These are phyloP conservation scores for Clonostachys rosea DNA, from an alignment of 2,329 filamentous ascomycete genomes.

Conservation along the genomic window DNA sequence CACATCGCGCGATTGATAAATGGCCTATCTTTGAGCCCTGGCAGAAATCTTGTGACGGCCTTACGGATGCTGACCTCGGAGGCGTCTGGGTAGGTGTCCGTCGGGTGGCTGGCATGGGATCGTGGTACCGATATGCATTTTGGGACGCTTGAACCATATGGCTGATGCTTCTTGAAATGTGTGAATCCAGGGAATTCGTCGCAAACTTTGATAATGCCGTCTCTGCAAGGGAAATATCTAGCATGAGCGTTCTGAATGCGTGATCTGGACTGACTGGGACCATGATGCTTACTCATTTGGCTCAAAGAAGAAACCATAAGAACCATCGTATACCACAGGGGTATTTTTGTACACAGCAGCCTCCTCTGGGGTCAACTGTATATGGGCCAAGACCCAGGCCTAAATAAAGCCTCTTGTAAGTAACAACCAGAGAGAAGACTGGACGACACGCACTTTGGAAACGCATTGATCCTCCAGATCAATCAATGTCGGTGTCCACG, in stretches of 20 bases:
- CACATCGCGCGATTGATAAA: constrained; percentile 23
- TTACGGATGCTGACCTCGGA: constrained; percentile 20
- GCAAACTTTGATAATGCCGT: constrained; percentile 28
- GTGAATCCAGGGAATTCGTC: constrained; percentile 33
- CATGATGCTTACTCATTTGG: constrained; percentile 24
- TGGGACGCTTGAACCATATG: constrained; percentile 18
- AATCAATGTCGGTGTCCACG: constrained; percentile 21
- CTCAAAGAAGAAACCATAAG: constrained; percentile 44
- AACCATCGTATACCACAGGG: constrained; percentile 39
- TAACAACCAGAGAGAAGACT: neutral
- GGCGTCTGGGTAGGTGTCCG: constrained; percentile 25
- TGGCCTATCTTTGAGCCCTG: constrained; percentile 16
- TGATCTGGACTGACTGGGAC: neutral
- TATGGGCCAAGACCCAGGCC: constrained; percentile 41
- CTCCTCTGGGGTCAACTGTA: constrained; percentile 32
- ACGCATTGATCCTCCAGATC: constrained; percentile 29
- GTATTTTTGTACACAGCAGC: constrained; percentile 29
- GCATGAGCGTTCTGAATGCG: no score
- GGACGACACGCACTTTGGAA: constrained; percentile 17
- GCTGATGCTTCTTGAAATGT: constrained; percentile 23
- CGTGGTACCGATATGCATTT: constrained; percentile 23
- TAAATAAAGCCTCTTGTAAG: constrained; percentile 5
- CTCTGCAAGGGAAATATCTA: neutral
- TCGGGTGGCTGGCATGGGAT: constrained; percentile 26
- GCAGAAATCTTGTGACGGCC: constrained; percentile 20